These are phyloP conservation scores for Lactarius sanguifluus DNA, from an alignment of 768 basidiomycete species.

Conservation along the genomic window DNA sequence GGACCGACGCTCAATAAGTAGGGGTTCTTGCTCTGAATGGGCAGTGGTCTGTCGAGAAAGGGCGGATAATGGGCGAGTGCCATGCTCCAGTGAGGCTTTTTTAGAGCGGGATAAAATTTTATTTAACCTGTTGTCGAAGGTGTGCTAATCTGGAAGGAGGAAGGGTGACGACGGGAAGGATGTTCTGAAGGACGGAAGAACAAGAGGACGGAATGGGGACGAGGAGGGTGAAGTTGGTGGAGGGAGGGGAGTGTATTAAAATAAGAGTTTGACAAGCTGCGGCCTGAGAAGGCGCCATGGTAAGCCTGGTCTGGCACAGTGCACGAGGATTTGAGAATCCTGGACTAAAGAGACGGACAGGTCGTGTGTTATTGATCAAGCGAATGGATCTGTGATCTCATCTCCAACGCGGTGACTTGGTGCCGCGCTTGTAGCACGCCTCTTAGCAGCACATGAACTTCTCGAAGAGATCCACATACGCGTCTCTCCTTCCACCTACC, in stretches of 20 bases:
- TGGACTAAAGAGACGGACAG: slow-evolving; percentile 4
- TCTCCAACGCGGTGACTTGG: slow-evolving; percentile 26
- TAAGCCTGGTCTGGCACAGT: slow-evolving; percentile 13
- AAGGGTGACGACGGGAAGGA: not conserved
- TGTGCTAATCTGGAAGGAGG: slow-evolving; percentile 7
- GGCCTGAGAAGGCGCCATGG: slow-evolving; percentile 16
- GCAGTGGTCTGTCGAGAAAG: slow-evolving; percentile 25
- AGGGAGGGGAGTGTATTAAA: slow-evolving; percentile 22
- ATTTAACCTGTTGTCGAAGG: slow-evolving; percentile 9
- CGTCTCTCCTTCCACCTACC: slow-evolving; percentile 6
- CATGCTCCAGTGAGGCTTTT: slow-evolving; percentile 26
- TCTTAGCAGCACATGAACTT: slow-evolving; percentile 27
- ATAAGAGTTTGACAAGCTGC: slow-evolving; percentile 21
- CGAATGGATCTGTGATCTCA: slow-evolving; percentile 24
- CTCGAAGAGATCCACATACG: slow-evolving; percentile 24
- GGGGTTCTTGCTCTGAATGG: slow-evolving; percentile 28
- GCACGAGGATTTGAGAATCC: slow-evolving; percentile 25
- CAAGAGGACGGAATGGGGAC: slow-evolving; percentile 14
- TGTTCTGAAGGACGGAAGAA: not conserved
- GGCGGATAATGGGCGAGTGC: slow-evolving; percentile 29
- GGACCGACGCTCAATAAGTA: slow-evolving; percentile 21
- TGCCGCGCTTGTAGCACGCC: slow-evolving; percentile 28
- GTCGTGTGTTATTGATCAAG: not conserved
- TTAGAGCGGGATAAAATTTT: slow-evolving; percentile 15
- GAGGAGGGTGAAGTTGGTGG: slow-evolving; percentile 18